Conservation (phyloP, 2,329 filamentous ascomycete genomes). For the Aspergillus novoparasiticus region DNA sequence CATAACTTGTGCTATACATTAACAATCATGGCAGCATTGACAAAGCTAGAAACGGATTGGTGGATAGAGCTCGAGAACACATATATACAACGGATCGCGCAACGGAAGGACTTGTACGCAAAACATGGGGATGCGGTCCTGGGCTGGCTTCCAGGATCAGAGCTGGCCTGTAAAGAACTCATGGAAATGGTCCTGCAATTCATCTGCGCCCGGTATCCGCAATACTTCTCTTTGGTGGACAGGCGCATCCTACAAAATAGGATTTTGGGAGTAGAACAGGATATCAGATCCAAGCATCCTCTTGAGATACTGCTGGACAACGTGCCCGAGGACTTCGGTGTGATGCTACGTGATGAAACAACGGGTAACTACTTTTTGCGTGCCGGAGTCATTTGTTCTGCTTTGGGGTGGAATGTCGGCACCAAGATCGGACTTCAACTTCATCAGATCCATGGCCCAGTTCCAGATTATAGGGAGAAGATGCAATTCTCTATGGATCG, state of each 20-base stretch:
- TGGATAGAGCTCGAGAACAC: constrained; percentile 85
- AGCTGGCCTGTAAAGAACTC: constrained; percentile 79
- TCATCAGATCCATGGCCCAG: constrained; percentile 69
- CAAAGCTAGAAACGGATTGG: constrained; percentile 78
- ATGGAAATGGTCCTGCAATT: constrained; percentile 88
- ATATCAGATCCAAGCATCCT: constrained; percentile 65
- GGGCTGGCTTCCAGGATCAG: constrained; percentile 70
- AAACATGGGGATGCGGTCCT: constrained; percentile 67
- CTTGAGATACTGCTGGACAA: constrained; percentile 73
- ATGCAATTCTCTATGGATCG: constrained; percentile 87
- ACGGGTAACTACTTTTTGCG: constrained; percentile 75
- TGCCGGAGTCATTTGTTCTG: constrained; percentile 76
- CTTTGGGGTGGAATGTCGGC: constrained; percentile 76
- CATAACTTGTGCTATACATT: neutral
- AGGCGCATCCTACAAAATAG: constrained; percentile 66
- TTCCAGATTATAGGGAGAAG: constrained; percentile 85
- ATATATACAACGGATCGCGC: constrained; percentile 67
- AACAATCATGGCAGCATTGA: constrained; percentile 59
- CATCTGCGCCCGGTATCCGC: constrained; percentile 74
- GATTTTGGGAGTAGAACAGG: constrained; percentile 65
- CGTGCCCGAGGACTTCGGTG: constrained; percentile 80
- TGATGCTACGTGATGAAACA: constrained; percentile 70
- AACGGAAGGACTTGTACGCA: constrained; percentile 67
- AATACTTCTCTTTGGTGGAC: constrained; percentile 65
- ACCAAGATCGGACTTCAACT: constrained; percentile 73